Evolutionary conservation across 2,329 filamentous ascomycete genomes (phyloP), one percentile per base, ranked within the genome.

Genomic region (Fonsecaea monophora): DNA sequence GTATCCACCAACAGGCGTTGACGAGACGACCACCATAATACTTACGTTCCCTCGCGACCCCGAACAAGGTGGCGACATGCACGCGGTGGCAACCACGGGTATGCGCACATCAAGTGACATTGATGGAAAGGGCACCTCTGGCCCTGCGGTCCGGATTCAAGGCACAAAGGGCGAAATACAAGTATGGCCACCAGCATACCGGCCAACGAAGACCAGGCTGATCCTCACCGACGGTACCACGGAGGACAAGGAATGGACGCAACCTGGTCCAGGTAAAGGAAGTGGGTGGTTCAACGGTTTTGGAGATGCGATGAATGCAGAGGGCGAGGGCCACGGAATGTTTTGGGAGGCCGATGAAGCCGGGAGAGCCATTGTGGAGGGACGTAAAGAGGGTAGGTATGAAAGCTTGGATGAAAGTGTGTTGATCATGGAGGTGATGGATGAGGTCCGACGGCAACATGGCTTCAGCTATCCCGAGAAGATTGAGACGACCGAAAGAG

Each of bases 361-460:
- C 2, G 69, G 63, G n/a, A 54, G 56, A 40, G 61, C 59, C 6
- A 38, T 67, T 32, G 37, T 89, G 34, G 84, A 89, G 54, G 92
- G 90, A 71, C 75, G 96, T 65, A 83, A 90, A 53, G 92, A 95
- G 76, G 91, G 92, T 25, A 88, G 87, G 79, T 85, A 89, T 74
- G 89, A 96, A 82, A 92, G 92, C 21, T 86, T 87, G 82, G 84
- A 87, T 54, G 93, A 97, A 84, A 94, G 90, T 75, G 83, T 96
- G 62, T 84, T 89, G 57, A 92, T 97, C 70, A 96, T 97, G 92
- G 89, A 94, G 76, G 83, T 86, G 2, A 90, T 91, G 89, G 89
- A 91, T 80, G 85, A 89, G 78, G 86, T 88, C 12, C 82, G 89
- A 73, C 84, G 80, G 76, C 87, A 90, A 78, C 84, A 85, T 59